A percentile compares a stretch with the other conserved stretches of the same genome.
These are phyloP conservation scores for Myxozyma neglecta DNA, from an alignment of 805 yeast species.

Conservation along the genomic window DNA sequence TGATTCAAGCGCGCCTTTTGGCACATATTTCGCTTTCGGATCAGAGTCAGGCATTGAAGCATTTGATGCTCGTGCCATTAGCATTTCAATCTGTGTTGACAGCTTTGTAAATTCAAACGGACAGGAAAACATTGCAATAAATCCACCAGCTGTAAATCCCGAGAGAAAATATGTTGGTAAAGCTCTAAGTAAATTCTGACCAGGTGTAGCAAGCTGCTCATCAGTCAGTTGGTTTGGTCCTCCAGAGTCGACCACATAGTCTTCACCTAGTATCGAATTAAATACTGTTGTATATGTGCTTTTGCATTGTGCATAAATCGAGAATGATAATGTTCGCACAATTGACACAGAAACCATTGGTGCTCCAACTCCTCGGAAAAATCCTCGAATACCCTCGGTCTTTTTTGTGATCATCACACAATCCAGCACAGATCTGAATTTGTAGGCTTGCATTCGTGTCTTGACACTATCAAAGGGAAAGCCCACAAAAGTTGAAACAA, in stretches of 20 bases:
- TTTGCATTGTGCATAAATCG: slow-evolving; percentile 58
- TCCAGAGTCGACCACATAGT: slow-evolving; percentile 18
- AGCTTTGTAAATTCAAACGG: slow-evolving; percentile 86
- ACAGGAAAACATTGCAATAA: slow-evolving; percentile 65
- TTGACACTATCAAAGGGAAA: slow-evolving; percentile 85
- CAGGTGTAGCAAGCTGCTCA: slow-evolving; percentile 18
- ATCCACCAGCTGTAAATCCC: slow-evolving; percentile 67
- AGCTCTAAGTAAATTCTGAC: slow-evolving; percentile 17
- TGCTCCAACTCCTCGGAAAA: slow-evolving; percentile 64
- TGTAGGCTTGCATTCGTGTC: slow-evolving; percentile 80
- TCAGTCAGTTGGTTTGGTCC: slow-evolving; percentile 15
- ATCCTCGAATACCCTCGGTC: slow-evolving; percentile 66
- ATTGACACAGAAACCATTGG: slow-evolving; percentile 38
- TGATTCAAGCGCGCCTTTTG: slow-evolving; percentile 46
- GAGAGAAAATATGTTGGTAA: slow-evolving; percentile 41
- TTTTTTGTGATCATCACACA: slow-evolving; percentile 58
- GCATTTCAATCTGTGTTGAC: slow-evolving; percentile 65
- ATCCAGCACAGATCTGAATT: slow-evolving; percentile 55
- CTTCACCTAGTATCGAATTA: slow-evolving; percentile 9
- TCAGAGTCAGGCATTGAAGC: slow-evolving; percentile 40
- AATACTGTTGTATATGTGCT: slow-evolving; percentile 40
- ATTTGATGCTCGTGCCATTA: slow-evolving; percentile 41
- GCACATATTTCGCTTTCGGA: slow-evolving; percentile 34
- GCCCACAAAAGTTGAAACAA: slow-evolving; percentile 67
- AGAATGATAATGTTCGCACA: slow-evolving; percentile 64